Evolutionary conservation across 257 asterid species (phyloP).

Genomic region (Orobanche coerulescens): DNA sequence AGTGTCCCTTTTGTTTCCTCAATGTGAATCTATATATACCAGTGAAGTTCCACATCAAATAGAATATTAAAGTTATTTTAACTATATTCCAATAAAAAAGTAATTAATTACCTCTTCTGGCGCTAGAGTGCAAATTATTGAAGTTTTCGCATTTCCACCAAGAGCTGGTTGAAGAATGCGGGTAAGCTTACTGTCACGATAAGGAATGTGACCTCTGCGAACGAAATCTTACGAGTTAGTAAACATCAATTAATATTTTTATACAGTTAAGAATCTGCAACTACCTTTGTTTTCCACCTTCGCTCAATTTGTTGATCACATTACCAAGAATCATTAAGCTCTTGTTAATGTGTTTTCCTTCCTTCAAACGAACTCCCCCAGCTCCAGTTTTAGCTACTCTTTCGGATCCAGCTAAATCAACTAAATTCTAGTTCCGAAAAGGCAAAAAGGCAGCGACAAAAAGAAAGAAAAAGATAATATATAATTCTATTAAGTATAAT

Average conservation of each 20-base stretch:
- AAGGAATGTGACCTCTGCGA: conserved; percentile 93
- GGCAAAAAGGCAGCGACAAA: conserved; percentile 14
- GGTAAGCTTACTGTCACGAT: conserved; percentile 96
- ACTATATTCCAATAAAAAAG: conserved; percentile 7
- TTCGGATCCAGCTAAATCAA: conserved; percentile 97
- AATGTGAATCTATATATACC: conserved; percentile 51
- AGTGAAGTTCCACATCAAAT: conserved; percentile 5
- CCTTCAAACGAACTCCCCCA: conserved; percentile 95
- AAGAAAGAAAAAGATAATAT: background rate
- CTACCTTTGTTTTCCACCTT: conserved; percentile 94
- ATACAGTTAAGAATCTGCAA: conserved; percentile 1
- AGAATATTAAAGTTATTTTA: conserved; percentile 2
- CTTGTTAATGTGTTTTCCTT: conserved; percentile 97
- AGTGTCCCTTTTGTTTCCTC: conserved; percentile 98
- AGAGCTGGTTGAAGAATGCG: conserved; percentile 99
- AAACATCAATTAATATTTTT: background rate
- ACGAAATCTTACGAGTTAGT: conserved; percentile 20
- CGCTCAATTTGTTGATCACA: conserved; percentile 92
- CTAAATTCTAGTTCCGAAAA: conserved; percentile 56
- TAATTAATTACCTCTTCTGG: conserved; percentile 76
- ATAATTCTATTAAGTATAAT: conserved; percentile 1
- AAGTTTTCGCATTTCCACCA: conserved; percentile 98
- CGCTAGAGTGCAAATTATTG: conserved; percentile 91
- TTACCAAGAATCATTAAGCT: conserved; percentile 97
- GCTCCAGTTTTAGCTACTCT: conserved; percentile 96